phyloP scores from a whole-genome alignment of 1,139 yeast genomes.

The Pneumocystis canis region DNA sequence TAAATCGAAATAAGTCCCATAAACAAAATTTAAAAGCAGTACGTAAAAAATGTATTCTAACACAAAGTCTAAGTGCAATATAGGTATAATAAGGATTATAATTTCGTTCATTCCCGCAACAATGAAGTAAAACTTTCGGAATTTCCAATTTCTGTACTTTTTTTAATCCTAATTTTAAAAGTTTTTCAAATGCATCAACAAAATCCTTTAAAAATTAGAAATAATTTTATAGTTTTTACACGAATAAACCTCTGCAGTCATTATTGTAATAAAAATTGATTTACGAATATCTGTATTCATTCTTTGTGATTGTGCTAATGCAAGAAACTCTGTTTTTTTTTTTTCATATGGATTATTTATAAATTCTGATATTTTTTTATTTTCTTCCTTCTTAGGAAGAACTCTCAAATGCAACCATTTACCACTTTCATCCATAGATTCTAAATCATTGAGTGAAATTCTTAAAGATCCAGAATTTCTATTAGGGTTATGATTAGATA shows the following conservation, averaged over 20 bases:
- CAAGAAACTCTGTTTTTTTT: conserved; percentile 78
- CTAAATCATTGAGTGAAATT: conserved; percentile 71
- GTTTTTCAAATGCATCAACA: conserved; percentile 67
- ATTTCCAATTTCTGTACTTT: conserved; percentile 78
- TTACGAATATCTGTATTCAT: conserved; percentile 93
- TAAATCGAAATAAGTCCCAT: conserved; percentile 74
- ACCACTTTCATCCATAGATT: conserved; percentile 59
- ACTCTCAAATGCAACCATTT: conserved; percentile 99
- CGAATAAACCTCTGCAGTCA: conserved; percentile 36
- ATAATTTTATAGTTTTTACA: not conserved
- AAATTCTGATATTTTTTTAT: conserved; percentile 21
- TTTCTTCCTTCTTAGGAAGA: conserved; percentile 31
- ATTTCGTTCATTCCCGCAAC: conserved; percentile 66
- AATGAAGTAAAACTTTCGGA: conserved; percentile 70
- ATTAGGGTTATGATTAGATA: conserved; percentile 25
- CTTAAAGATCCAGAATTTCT: conserved; percentile 60
- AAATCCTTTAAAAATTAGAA: conserved; percentile 54
- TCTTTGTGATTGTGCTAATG: conserved; percentile 67
- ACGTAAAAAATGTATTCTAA: conserved; percentile 48
- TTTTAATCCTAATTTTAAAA: conserved; percentile 66
- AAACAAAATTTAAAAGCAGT: conserved; percentile 78
- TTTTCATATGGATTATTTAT: conserved; percentile 42
- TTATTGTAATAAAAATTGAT: conserved; percentile 80
- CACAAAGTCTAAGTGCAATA: conserved; percentile 62
- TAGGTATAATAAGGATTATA: conserved; percentile 87